Evolutionary conservation across 2,329 filamentous ascomycete genomes (phyloP).

Genomic region (Penicillium fuscoglaucum): DNA sequence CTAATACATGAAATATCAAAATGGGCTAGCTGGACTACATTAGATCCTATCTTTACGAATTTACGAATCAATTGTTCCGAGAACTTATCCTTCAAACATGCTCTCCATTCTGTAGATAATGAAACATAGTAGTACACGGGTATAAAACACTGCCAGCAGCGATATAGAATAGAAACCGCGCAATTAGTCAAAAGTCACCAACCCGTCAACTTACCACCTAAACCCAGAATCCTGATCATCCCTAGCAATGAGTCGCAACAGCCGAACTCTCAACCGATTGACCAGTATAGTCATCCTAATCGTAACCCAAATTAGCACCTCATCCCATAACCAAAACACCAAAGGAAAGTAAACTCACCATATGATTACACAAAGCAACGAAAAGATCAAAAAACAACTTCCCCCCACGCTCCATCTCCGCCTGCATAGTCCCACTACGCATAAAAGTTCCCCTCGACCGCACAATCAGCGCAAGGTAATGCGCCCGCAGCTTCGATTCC

Average conservation of each 20-base stretch:
- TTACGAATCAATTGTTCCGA: conserved; percentile 1
- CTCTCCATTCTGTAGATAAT: not conserved
- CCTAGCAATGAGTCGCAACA: conserved; percentile 2
- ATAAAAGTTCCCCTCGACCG: conserved; percentile 86
- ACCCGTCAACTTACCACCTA: not conserved
- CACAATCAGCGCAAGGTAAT: conserved; percentile 91
- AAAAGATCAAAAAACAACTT: conserved; percentile 92
- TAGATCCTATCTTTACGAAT: conserved; percentile 3
- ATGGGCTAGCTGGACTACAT: not conserved
- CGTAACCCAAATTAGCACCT: not conserved
- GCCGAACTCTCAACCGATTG: conserved; percentile 21
- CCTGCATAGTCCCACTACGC: conserved; percentile 90
- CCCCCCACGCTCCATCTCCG: conserved; percentile 86
- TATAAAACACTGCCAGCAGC: conserved; percentile 15
- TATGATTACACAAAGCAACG: conserved; percentile 88
- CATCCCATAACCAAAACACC: not conserved
- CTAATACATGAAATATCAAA: not conserved
- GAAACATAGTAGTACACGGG: conserved; percentile 22
- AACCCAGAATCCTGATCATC: not conserved
- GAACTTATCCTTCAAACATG: not conserved
- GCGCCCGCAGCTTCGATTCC: conserved; percentile 85
- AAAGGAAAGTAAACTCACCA: conserved; percentile 55
- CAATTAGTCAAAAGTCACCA: not conserved
- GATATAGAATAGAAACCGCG: not conserved
- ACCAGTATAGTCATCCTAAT: conserved; percentile 29